Evolutionary conservation across 306 rosid species (phyloP).

Genomic region (Prunus mume): DNA sequence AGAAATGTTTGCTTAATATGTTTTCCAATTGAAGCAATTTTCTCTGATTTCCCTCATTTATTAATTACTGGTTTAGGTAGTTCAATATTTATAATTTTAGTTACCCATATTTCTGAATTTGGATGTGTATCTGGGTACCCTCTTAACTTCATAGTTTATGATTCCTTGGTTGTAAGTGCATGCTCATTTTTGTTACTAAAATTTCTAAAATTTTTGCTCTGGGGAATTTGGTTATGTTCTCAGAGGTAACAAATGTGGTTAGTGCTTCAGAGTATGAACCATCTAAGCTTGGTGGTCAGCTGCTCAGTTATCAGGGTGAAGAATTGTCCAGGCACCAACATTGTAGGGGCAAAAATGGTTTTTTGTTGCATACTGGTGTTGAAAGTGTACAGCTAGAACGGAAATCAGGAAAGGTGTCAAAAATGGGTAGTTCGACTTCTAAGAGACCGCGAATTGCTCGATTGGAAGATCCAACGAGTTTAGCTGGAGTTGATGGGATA

Average conservation of each 20-base stretch:
- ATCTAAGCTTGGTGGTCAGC: constrained; percentile 42
- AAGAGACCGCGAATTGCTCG: constrained; percentile 60
- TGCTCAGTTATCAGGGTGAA: constrained; percentile 36
- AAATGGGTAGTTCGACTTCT: constrained; percentile 45
- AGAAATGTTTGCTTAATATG: not conserved
- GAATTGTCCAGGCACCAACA: constrained; percentile 32
- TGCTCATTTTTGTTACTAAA: not conserved
- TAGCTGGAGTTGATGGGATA: constrained; percentile 45
- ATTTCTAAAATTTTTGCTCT: constrained; percentile 16
- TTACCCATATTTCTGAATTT: not conserved
- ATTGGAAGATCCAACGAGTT: constrained; percentile 40
- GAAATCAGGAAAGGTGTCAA: constrained; percentile 52
- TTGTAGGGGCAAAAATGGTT: constrained; percentile 37
- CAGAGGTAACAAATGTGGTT: constrained; percentile 51
- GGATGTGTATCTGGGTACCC: not conserved
- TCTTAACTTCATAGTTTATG: not conserved
- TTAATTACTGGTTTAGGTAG: not conserved
- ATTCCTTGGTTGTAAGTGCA: not conserved
- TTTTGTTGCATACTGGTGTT: constrained; percentile 35
- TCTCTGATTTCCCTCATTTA: not conserved
- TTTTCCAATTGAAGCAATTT: not conserved
- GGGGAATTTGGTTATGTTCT: constrained; percentile 22
- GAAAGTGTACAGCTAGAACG: constrained; percentile 47
- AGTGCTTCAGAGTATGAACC: constrained; percentile 40
- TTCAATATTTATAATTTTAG: not conserved